Evolutionary conservation across 2,329 filamentous ascomycete genomes (phyloP).

Genomic region (Penicillium sp.): DNA sequence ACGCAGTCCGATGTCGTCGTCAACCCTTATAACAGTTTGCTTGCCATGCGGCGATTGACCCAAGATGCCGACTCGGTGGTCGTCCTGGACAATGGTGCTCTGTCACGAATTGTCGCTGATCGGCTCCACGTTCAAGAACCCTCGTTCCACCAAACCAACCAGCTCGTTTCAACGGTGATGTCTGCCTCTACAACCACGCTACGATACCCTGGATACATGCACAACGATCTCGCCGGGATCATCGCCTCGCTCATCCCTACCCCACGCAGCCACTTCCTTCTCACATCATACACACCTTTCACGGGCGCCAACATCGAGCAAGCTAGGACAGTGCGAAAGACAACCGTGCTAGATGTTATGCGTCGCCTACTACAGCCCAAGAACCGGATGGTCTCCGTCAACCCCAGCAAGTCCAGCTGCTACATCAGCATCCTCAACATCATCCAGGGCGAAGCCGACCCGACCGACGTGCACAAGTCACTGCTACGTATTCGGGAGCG

Average conservation of each 20-base stretch:
- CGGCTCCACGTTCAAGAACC: constrained; percentile 91
- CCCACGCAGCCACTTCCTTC: constrained; percentile 94
- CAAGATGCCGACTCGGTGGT: constrained; percentile 98
- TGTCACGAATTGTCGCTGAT: constrained; percentile 91
- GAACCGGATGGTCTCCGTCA: constrained; percentile 98
- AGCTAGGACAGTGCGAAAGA: constrained; percentile 96
- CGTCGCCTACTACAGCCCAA: constrained; percentile 91
- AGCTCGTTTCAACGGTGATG: constrained; percentile 97
- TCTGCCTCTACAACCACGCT: constrained; percentile 95
- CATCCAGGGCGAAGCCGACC: constrained; percentile 97
- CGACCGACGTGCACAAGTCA: constrained; percentile 97
- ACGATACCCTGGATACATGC: constrained; percentile 98
- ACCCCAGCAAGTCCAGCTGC: constrained; percentile 93
- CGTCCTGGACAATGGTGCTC: constrained; percentile 90
- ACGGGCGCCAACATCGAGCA: constrained; percentile 95
- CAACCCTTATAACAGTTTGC: constrained; percentile 94
- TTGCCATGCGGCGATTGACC: constrained; percentile 85
- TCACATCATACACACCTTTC: constrained; percentile 98
- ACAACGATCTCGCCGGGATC: constrained; percentile 97
- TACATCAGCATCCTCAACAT: constrained; percentile 99
- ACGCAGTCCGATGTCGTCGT: constrained; percentile 91
- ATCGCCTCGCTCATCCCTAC: constrained; percentile 94
- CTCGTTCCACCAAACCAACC: constrained; percentile 96
- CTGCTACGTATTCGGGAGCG: constrained; percentile 92
- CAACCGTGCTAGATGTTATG: constrained; percentile 97